Evolutionary conservation across 495 filamentous ascomycete genomes (phyloP).

Genomic region (Daldinia vernicosa): DNA sequence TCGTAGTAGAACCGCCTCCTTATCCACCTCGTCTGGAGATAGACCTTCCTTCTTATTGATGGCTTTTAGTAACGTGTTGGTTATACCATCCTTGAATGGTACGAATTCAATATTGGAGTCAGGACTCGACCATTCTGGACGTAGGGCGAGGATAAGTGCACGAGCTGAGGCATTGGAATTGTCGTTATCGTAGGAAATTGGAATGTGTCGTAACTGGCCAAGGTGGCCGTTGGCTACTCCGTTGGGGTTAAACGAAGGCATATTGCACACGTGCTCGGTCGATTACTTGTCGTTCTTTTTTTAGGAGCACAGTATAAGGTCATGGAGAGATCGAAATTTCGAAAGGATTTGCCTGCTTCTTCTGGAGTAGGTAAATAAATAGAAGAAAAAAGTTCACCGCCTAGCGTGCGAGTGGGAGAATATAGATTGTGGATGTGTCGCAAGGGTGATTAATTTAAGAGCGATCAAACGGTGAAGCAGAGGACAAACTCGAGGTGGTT

Average conservation of each 20-base stretch:
- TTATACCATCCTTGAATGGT: conserved; percentile 96
- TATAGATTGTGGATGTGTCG: conserved; percentile 19
- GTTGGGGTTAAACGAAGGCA: conserved; percentile 34
- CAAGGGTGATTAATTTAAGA: conserved; percentile 18
- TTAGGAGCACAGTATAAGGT: conserved; percentile 3
- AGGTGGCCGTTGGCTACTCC: conserved; percentile 30
- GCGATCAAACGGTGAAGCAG: conserved; percentile 1
- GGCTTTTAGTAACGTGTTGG: conserved; percentile 92
- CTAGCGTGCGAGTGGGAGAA: conserved; percentile 8
- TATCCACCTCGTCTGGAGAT: conserved; percentile 79
- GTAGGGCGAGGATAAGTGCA: conserved; percentile 78
- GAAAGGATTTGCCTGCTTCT: conserved; percentile 6
- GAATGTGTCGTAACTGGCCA: conserved; percentile 64
- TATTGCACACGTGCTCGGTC: conserved; percentile 19
- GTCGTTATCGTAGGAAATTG: conserved; percentile 76
- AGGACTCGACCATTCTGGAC: conserved; percentile 81
- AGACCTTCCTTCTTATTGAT: conserved; percentile 81
- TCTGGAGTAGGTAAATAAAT: conserved; percentile 12
- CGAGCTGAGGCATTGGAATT: conserved; percentile 80
- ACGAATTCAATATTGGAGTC: conserved; percentile 85
- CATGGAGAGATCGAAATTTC: background rate
- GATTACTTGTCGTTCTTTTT: conserved; percentile 14
- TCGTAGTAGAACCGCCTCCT: conserved; percentile 87
- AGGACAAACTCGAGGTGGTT: background rate
- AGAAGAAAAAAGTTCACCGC: conserved; percentile 35